Conservation (phyloP, 2,329 filamentous ascomycete species). For the Colletotrichum truncatum region DNA sequence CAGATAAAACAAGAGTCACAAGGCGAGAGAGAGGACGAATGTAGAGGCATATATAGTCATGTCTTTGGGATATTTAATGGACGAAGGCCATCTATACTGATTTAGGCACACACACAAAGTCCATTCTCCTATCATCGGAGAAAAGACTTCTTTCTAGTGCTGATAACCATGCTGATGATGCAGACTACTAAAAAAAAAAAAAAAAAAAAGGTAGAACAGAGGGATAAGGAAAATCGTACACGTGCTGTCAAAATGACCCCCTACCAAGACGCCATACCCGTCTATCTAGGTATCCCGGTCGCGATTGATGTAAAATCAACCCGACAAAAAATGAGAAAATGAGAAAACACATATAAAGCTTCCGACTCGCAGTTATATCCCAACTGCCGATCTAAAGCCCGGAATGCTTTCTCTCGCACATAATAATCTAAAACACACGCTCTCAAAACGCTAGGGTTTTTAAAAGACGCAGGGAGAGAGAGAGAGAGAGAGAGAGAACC, state of each 20-base stretch:
- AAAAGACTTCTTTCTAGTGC: background rate
- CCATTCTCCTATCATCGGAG: background rate
- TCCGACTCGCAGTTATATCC: background rate
- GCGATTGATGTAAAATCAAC: too few species aligned
- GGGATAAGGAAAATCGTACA: slow-evolving; percentile 27
- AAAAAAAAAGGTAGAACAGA: background rate
- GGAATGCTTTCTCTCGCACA: background rate
- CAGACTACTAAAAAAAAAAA: background rate
- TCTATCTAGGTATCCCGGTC: slow-evolving; percentile 24
- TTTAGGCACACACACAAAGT: background rate
- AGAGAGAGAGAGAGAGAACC: too few species aligned
- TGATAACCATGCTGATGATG: slow-evolving; percentile 8
- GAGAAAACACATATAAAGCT: slow-evolving; percentile 1
- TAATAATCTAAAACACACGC: background rate
- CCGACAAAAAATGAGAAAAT: background rate
- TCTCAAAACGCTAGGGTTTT: too few species aligned
- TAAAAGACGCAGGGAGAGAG: too few species aligned
- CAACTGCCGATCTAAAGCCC: background rate
- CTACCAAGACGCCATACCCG: slow-evolving; percentile 25
- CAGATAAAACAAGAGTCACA: background rate
- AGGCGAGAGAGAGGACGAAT: background rate
- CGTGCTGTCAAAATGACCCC: slow-evolving; percentile 12
- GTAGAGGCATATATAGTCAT: background rate
- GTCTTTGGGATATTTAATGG: slow-evolving; percentile 18
- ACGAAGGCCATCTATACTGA: slow-evolving; percentile 15